Evolutionary conservation across 2,329 filamentous ascomycete species (phyloP).

Genomic region (Phyllosticta citrichinensis): DNA sequence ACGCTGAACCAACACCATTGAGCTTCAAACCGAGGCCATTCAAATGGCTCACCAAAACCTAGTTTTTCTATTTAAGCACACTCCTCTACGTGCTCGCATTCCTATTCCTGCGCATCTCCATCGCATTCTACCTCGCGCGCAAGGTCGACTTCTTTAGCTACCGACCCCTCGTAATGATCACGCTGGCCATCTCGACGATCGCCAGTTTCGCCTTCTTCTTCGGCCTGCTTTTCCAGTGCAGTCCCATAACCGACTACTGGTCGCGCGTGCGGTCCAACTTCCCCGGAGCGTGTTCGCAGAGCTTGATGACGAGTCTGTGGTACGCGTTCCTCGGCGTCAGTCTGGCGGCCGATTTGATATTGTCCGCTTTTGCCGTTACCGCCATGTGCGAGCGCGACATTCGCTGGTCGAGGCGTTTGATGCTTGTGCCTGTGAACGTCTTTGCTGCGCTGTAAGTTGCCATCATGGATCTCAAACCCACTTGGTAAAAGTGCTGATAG

Average conservation of each 20-base stretch:
- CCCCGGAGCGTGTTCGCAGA: not conserved
- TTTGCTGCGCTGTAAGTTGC: not conserved
- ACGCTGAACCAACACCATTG: no score
- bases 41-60: not conserved
- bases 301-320: not conserved
- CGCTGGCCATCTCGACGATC: not conserved
- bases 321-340: not conserved
- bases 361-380: not conserved
- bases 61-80: constrained; percentile 5
- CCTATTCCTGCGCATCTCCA: not conserved
- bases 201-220: not conserved
- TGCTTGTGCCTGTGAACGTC: not conserved
- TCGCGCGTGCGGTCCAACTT: constrained; percentile 1
- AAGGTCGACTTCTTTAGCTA: not conserved
- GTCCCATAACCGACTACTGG: not conserved
- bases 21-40: no score
- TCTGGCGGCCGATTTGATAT: not conserved
- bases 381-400: not conserved
- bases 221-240: constrained; percentile 1
- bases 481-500: not conserved
- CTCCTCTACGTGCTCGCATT: not conserved
- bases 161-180: not conserved
- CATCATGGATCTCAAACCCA: not conserved
- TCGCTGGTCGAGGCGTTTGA: not conserved
- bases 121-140: not conserved